These are phyloP conservation scores for Auricularia sp. DNA, from an alignment of 768 basidiomycete species.

Conservation along the genomic window DNA sequence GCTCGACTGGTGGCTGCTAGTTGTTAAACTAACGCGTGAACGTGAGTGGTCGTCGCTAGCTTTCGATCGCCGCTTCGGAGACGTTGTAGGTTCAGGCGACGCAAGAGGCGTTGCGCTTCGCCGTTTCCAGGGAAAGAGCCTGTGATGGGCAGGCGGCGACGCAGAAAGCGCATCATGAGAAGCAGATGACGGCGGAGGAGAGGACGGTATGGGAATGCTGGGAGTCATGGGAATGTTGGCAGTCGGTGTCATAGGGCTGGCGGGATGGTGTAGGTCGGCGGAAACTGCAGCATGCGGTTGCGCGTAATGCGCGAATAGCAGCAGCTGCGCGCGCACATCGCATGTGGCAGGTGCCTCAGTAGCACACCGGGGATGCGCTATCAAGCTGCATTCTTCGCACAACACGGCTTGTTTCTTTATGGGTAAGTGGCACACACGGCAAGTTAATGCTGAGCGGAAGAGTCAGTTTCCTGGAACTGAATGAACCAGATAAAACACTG, in stretches of 20 bases:
- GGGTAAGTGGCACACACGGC: slow-evolving; percentile 68
- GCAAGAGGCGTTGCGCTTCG: not conserved
- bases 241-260: not conserved
- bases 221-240: not conserved
- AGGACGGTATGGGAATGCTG: slow-evolving; percentile 20
- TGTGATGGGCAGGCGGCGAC: slow-evolving; percentile 17
- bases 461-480: slow-evolving; percentile 5
- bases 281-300: slow-evolving; percentile 28
- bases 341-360: slow-evolving; percentile 68
- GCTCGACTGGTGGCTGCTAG: slow-evolving; percentile 42
- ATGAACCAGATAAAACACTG: slow-evolving; percentile 22
- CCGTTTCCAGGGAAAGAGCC: slow-evolving; percentile 9
- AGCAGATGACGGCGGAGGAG: slow-evolving; percentile 21
- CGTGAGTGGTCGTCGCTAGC: slow-evolving; percentile 37
- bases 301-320: slow-evolving; percentile 69
- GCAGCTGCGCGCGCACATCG: slow-evolving; percentile 71
- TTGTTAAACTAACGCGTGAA: slow-evolving; percentile 53
- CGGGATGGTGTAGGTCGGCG: not conserved
- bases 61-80: slow-evolving; percentile 25
- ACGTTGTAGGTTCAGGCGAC: slow-evolving; percentile 1
- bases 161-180: slow-evolving; percentile 18
- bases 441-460: slow-evolving; percentile 57
- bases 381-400: slow-evolving; percentile 82
- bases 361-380: slow-evolving; percentile 74
- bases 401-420: slow-evolving; percentile 84